Percentiles rank a stretch among this genome's conserved stretches.
phyloP scores from a whole-genome alignment of 805 yeast genomes.

The Starmerella vaccinii region DNA sequence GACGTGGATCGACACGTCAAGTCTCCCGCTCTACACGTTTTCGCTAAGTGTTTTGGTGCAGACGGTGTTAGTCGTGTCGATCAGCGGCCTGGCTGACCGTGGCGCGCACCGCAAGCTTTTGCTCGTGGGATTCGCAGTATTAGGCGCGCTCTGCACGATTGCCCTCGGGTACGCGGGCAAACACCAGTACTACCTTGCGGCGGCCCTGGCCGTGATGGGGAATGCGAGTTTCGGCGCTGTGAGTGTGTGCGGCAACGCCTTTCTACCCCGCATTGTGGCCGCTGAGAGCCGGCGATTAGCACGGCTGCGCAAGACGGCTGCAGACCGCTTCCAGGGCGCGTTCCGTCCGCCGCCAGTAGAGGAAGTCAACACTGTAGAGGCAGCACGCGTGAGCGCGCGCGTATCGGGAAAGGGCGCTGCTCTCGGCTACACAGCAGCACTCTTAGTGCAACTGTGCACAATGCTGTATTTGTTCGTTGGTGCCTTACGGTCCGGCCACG shows the following conservation, averaged over 20 bases:
- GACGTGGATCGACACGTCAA: slow-evolving; percentile 55
- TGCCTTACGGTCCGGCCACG: slow-evolving; percentile 17
- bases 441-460: slow-evolving; percentile 53
- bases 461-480: slow-evolving; percentile 40
- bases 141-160: slow-evolving; percentile 50
- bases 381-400: slow-evolving; percentile 20
- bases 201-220: slow-evolving; percentile 49
- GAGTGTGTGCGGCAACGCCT: slow-evolving; percentile 69
- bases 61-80: slow-evolving; percentile 56
- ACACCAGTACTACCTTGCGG: slow-evolving; percentile 38
- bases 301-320: slow-evolving; percentile 11
- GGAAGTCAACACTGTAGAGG: slow-evolving; percentile 4
- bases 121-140: slow-evolving; percentile 45
- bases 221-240: slow-evolving; percentile 68
- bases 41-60: slow-evolving; percentile 64
- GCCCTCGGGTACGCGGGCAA: slow-evolving; percentile 35
- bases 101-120: slow-evolving; percentile 49
- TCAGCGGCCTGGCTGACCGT: slow-evolving; percentile 63
- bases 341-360: not conserved
- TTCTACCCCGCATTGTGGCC: slow-evolving; percentile 47
- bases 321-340: slow-evolving; percentile 23
- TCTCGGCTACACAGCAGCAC: slow-evolving; percentile 57
- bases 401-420: slow-evolving; percentile 55
- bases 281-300: slow-evolving; percentile 9
- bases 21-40: slow-evolving; percentile 64